Conservation (phyloP, 2,329 filamentous ascomycete species). For the Neopestalotiopsis clavispora region DNA sequence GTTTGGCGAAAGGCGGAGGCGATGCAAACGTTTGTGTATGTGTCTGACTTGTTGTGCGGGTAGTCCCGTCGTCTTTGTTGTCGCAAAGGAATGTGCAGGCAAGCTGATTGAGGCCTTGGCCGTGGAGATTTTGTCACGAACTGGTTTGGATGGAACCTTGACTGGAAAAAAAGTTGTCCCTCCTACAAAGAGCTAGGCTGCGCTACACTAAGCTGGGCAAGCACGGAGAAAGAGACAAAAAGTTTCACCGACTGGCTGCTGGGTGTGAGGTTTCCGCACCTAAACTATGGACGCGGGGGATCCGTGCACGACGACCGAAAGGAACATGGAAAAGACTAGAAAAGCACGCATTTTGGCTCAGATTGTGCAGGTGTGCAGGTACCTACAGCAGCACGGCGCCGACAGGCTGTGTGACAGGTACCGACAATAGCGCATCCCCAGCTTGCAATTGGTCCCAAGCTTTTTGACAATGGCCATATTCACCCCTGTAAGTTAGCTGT, state of each 20-base stretch:
- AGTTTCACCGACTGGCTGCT: neutral
- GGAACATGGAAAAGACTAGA: neutral
- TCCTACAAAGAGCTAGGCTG: neutral
- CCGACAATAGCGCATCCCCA: neutral
- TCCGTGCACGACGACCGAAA: neutral
- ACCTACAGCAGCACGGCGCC: neutral
- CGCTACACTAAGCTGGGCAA: neutral
- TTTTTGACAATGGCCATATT: neutral
- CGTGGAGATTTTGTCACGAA: neutral
- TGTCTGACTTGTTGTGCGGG: neutral
- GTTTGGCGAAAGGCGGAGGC: neutral
- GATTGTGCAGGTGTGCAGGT: neutral
- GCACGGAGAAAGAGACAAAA: constrained; percentile 1
- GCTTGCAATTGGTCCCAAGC: neutral
- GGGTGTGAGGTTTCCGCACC: neutral
- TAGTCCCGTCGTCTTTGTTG: neutral
- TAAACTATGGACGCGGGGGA: neutral
- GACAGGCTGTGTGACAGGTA: neutral
- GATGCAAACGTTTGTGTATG: neutral
- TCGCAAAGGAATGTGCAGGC: neutral
- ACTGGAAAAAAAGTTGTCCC: constrained; percentile 1
- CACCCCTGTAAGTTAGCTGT: neutral
- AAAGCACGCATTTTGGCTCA: neutral
- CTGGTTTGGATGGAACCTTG: neutral
- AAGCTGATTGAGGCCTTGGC: neutral